Conservation (phyloP, 257 asterid species). For the Cinchona pubescens region DNA sequence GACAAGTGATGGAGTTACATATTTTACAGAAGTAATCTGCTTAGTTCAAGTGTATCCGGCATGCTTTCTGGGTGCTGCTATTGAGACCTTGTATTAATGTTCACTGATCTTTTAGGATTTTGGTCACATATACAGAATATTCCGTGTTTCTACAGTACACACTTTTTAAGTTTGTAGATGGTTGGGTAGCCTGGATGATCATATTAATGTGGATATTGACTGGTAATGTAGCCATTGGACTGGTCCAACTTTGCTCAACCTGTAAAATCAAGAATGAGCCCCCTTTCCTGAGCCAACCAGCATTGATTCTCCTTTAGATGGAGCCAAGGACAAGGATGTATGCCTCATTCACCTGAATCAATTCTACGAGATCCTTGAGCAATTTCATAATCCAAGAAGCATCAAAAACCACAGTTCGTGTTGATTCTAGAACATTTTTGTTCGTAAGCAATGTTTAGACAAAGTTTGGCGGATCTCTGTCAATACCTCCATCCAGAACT, state of each 20-base stretch:
- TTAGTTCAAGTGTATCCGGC: not conserved
- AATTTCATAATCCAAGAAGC: not conserved
- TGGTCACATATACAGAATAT: not conserved
- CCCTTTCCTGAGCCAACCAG: not conserved
- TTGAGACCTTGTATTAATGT: not conserved
- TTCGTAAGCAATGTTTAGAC: not conserved
- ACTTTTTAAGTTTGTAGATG: not conserved
- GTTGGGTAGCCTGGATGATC: not conserved
- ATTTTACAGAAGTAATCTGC: not conserved
- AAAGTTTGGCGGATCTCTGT: not conserved
- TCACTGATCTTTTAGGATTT: not conserved
- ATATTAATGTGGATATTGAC: not conserved
- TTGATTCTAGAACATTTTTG: not conserved
- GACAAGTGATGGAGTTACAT: constrained; percentile 56
- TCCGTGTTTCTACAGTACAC: no score
- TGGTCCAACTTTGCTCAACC: not conserved
- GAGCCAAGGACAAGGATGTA: not conserved
- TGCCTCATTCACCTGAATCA: not conserved
- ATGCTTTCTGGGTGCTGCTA: not conserved
- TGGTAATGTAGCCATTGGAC: not conserved
- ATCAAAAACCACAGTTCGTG: not conserved
- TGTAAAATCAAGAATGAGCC: not conserved
- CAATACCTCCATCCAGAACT: not conserved
- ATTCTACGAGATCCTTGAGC: not conserved
- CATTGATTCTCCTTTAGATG: not conserved